phyloP scores from a whole-genome alignment of 805 yeast genomes.

The Vanderwaltozyma tropicalis region DNA sequence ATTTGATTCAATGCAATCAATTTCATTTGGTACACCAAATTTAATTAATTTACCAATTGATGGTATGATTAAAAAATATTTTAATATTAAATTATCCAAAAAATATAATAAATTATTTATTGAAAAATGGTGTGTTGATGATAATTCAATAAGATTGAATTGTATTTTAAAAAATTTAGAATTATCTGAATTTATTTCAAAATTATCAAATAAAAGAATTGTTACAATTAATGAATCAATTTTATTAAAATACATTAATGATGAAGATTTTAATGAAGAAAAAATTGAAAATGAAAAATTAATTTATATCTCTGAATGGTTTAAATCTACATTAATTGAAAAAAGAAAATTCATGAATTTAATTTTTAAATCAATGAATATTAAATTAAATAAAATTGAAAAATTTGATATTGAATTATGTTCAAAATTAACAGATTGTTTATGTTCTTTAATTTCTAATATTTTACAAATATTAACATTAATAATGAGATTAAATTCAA shows the following conservation, averaged over 20 bases:
- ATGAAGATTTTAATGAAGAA: not conserved
- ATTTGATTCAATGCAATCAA: slow-evolving; percentile 42
- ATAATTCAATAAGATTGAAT: slow-evolving; percentile 13
- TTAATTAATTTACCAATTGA: slow-evolving; percentile 22
- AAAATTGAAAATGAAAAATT: not conserved
- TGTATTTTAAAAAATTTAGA: slow-evolving; percentile 18
- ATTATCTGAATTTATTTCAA: slow-evolving; percentile 19
- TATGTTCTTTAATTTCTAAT: slow-evolving; percentile 17
- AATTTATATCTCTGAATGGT: slow-evolving; percentile 7
- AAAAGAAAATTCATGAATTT: slow-evolving; percentile 13
- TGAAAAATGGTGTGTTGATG: slow-evolving; percentile 24
- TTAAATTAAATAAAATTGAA: not conserved
- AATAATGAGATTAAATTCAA: slow-evolving; percentile 22
- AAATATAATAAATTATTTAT: not conserved
- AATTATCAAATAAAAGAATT: slow-evolving; percentile 14
- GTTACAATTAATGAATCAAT: not conserved
- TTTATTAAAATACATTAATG: not conserved
- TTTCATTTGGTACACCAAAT: slow-evolving; percentile 41
- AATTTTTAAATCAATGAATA: slow-evolving; percentile 11
- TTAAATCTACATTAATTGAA: slow-evolving; percentile 12
- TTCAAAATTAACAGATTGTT: slow-evolving; percentile 9
- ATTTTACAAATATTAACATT: slow-evolving; percentile 18
- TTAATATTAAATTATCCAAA: slow-evolving; percentile 3
- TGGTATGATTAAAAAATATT: slow-evolving; percentile 9
- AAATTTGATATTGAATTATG: slow-evolving; percentile 9